These are phyloP conservation scores for Psilocybe subaeruginosa DNA, from an alignment of 768 basidiomycete genomes.

Conservation along the genomic window DNA sequence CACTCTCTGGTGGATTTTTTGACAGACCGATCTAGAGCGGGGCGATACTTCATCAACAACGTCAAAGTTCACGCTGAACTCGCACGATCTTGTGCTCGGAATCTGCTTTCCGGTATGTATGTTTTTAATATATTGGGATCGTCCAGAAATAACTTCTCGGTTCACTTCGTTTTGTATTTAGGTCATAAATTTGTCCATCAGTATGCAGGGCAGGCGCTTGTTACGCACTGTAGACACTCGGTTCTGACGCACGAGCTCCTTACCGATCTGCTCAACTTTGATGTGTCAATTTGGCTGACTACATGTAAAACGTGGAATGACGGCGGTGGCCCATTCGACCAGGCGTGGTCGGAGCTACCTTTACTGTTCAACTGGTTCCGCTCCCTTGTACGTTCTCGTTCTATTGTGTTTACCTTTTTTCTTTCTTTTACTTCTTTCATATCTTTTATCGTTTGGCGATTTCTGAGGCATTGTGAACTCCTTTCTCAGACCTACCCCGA, in stretches of 20 bases:
- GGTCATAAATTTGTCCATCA: constrained; percentile 30
- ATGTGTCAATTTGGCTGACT: constrained; percentile 23
- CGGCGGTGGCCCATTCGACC: constrained; percentile 25
- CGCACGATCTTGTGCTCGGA: constrained; percentile 26
- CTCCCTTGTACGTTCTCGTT: constrained; percentile 19
- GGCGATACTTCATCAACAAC: constrained; percentile 28
- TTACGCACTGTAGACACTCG: constrained; percentile 28
- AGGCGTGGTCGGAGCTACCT: constrained; percentile 28
- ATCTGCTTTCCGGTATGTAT: constrained; percentile 24
- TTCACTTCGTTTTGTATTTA: not conserved
- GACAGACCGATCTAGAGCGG: constrained; percentile 28
- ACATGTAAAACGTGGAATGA: constrained; percentile 30
- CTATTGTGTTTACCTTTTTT: not conserved
- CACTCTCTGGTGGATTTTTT: constrained; percentile 30
- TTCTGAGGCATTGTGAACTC: not conserved
- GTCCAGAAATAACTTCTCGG: not conserved
- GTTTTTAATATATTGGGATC: not conserved
- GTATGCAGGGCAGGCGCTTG: constrained; percentile 29
- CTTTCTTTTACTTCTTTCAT: not conserved
- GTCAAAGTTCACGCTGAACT: constrained; percentile 32
- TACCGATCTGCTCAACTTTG: constrained; percentile 24
- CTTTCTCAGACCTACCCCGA: constrained; percentile 27
- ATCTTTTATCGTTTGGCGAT: not conserved
- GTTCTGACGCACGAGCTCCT: constrained; percentile 28
- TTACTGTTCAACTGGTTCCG: constrained; percentile 26